These are phyloP conservation scores for Pyrenula aspistea DNA, from an alignment of 495 filamentous ascomycete genomes.

Conservation along the genomic window DNA sequence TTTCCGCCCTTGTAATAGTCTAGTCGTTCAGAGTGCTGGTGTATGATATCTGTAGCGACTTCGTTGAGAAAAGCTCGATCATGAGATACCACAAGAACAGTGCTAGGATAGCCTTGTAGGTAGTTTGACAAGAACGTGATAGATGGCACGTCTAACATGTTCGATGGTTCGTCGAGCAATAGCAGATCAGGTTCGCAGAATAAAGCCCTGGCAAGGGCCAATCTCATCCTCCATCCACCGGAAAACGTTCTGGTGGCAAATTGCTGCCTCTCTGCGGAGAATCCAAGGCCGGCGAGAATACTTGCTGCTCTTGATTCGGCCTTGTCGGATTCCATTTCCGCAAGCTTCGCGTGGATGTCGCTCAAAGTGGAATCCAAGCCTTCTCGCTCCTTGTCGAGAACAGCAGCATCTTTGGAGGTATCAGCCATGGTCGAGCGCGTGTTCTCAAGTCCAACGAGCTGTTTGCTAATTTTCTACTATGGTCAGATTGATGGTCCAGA, in stretches of 20 bases:
- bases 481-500: constrained; percentile 6
- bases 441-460: constrained; percentile 69
- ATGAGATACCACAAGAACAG: constrained; percentile 93
- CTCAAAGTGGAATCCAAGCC: constrained; percentile 77
- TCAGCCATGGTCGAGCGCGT: constrained; percentile 71
- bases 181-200: constrained; percentile 98
- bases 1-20: constrained; percentile 99
- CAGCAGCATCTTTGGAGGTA: constrained; percentile 73
- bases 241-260: constrained; percentile 96
- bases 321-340: constrained; percentile 99
- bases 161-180: constrained; percentile 96
- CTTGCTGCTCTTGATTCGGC: constrained; percentile 89
- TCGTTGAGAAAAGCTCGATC: constrained; percentile 98
- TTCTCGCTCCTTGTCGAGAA: constrained; percentile 75
- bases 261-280: constrained; percentile 87
- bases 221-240: constrained; percentile 98
- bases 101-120: constrained; percentile 86
- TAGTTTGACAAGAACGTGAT: constrained; percentile 98
- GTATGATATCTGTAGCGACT: constrained; percentile 98
- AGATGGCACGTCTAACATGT: constrained; percentile 99
- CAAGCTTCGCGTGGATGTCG: constrained; percentile 83
- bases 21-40: constrained; percentile 91
- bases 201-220: constrained; percentile 85
- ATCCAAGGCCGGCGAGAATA: constrained; percentile 93
- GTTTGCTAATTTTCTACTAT: constrained; percentile 64